A percentile compares a stretch with the other conserved stretches of the same genome.
phyloP scores from a whole-genome alignment of 2,329 filamentous ascomycete genomes.

The Ophiostoma fasciatum region DNA sequence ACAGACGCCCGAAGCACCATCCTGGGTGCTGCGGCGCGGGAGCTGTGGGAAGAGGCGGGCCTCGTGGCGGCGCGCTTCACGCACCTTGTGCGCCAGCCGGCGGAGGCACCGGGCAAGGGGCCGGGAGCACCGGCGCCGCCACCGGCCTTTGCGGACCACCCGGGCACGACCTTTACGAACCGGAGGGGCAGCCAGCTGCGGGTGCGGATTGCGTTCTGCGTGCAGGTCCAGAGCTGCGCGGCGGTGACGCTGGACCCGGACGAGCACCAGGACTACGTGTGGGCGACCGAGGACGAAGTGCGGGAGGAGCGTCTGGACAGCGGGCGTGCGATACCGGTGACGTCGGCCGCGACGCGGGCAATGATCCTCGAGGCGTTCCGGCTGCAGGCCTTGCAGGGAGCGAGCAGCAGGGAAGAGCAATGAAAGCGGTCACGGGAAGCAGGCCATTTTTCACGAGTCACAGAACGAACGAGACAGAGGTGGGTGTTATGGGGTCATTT shows the following conservation, averaged over 20 bases:
- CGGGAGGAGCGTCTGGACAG: constrained; percentile 4
- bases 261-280: constrained; percentile 20
- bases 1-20: constrained; percentile 14
- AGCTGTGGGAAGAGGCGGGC: constrained; percentile 28
- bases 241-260: constrained; percentile 16
- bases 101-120: not conserved
- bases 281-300: constrained; percentile 22
- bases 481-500: no score
- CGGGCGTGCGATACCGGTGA: constrained; percentile 3
- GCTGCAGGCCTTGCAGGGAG: not conserved
- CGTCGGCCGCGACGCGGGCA: not conserved
- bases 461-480: no score
- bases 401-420: not conserved
- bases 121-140: not conserved
- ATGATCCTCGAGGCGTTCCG: constrained; percentile 11
- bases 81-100: constrained; percentile 9
- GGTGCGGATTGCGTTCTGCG: constrained; percentile 17
- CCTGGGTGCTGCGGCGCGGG: constrained; percentile 22
- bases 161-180: constrained; percentile 15
- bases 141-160: not conserved
- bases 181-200: constrained; percentile 11
- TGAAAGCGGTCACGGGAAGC: not conserved
- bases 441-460: no score
- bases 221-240: constrained; percentile 11
- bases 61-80: constrained; percentile 17